Percentiles rank a stretch among this genome's conserved stretches.
Evolutionary conservation across 2,329 filamentous ascomycete genomes (phyloP).

Genomic region (Diplodia mutila): DNA sequence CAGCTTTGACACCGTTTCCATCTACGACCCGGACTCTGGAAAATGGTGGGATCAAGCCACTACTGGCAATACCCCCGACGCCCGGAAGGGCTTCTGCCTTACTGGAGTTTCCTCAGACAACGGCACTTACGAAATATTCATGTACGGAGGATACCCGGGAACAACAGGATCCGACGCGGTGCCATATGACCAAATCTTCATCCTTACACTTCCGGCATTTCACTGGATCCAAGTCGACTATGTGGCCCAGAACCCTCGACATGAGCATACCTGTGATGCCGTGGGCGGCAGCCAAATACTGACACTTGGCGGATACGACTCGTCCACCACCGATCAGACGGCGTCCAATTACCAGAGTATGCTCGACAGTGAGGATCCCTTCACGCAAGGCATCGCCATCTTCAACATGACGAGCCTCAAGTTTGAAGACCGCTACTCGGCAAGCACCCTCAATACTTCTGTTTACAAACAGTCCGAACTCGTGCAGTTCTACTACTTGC

Average conservation of each 20-base stretch:
- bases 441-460: not conserved
- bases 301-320: constrained; percentile 20
- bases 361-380: not conserved
- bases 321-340: not conserved
- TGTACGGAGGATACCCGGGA: constrained; percentile 24
- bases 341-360: not conserved
- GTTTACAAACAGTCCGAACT: not conserved
- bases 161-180: not conserved
- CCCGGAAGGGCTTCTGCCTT: not conserved
- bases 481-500: not conserved
- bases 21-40: not conserved
- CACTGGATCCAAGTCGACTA: constrained; percentile 26
- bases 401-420: constrained; percentile 17
- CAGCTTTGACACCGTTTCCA: not conserved
- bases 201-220: constrained; percentile 26
- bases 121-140: not conserved
- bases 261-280: constrained; percentile 22
- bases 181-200: constrained; percentile 23
- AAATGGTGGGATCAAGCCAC: constrained; percentile 7
- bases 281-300: constrained; percentile 27
- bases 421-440: constrained; percentile 2
- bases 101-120: not conserved
- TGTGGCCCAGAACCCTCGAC: not conserved
- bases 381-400: not conserved
- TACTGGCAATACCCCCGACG: not conserved